These are phyloP conservation scores for Mycena capillaripes DNA, from an alignment of 768 basidiomycete genomes.

Conservation along the genomic window DNA sequence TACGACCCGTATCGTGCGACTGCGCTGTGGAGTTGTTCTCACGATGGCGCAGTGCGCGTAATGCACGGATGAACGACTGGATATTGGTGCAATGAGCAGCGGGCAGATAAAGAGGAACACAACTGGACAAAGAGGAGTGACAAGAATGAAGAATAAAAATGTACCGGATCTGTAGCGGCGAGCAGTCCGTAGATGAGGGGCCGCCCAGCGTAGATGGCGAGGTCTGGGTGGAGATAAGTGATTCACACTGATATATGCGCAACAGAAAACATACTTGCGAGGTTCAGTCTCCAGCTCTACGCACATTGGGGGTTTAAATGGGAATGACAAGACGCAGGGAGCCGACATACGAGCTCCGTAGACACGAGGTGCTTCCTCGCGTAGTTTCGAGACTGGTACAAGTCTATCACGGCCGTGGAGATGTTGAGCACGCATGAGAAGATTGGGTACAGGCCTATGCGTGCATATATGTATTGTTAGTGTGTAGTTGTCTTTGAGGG, in stretches of 20 bases:
- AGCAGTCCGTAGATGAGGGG: no score
- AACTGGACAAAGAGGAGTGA: background rate
- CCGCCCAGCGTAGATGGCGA: conserved; percentile 6
- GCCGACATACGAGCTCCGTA: conserved; percentile 1
- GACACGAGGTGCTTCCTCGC: background rate
- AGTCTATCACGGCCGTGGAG: conserved; percentile 1
- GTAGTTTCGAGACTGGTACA: no score
- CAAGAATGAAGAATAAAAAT: background rate
- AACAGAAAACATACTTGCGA: background rate
- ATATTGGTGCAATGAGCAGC: conserved; percentile 10
- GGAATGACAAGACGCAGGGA: background rate
- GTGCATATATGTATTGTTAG: background rate
- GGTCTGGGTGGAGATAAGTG: conserved; percentile 5
- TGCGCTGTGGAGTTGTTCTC: conserved; percentile 7
- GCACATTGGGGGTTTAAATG: background rate
- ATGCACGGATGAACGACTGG: conserved; percentile 16
- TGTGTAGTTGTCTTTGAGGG: background rate
- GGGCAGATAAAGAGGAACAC: background rate
- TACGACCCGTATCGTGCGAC: background rate
- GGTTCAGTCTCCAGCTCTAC: no score
- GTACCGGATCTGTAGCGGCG: conserved; percentile 15
- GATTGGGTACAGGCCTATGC: conserved; percentile 20
- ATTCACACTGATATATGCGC: conserved; percentile 5
- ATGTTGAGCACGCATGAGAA: conserved; percentile 18
- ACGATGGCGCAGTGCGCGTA: conserved; percentile 8